Evolutionary conservation across 2,329 filamentous ascomycete genomes (phyloP), one percentile per base, ranked within the genome.

Genomic region (Clathrospora elynae): DNA sequence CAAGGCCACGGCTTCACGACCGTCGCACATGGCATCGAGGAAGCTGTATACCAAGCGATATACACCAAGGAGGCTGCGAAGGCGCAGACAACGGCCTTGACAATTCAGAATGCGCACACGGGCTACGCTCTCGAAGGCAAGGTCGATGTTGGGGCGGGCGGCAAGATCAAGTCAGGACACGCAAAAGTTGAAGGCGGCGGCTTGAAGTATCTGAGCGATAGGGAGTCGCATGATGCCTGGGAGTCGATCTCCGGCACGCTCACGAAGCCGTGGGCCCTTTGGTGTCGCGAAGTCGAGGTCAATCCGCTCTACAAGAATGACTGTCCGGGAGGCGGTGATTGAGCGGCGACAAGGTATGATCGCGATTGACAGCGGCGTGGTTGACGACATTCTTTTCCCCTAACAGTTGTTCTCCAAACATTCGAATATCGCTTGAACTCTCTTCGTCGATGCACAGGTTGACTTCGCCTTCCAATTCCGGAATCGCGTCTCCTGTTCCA

Each of bases 1-100:
- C 72, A 73, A 37, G 67, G 70, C 1, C 74, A 77, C 46, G 75
- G 75, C 16, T 76, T 77, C 46, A 73, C 73, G 1, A 71, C 68
- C 8, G 58, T 70, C 0, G 74, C 71, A 1, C 56, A 61, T 2
- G 64, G 66, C 6, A 72, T 77, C 40, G 69, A 75, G 51, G 72
- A 75, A 50, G 72, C 68, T 1, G 74, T 77, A 0, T 75, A 70
- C 46, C 70, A 74, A 38, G 70, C 73, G 1, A 70, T 75, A 13
- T 76, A 72, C 51, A 75, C 72, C 5, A 59, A 52, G 14, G 61
- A 67, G 38, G 64, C 64, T 25, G 74, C 75, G 1, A 64, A 68
- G 33, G 59, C 70, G 6, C 74, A 76, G 44, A 73, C 67, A 1
- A 61, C 62, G 1, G 71, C 72, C 2, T 33, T 70, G 36, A 55